These are phyloP conservation scores for Colletotrichum spaethianum DNA, from an alignment of 2,329 filamentous ascomycete species.

Conservation along the genomic window DNA sequence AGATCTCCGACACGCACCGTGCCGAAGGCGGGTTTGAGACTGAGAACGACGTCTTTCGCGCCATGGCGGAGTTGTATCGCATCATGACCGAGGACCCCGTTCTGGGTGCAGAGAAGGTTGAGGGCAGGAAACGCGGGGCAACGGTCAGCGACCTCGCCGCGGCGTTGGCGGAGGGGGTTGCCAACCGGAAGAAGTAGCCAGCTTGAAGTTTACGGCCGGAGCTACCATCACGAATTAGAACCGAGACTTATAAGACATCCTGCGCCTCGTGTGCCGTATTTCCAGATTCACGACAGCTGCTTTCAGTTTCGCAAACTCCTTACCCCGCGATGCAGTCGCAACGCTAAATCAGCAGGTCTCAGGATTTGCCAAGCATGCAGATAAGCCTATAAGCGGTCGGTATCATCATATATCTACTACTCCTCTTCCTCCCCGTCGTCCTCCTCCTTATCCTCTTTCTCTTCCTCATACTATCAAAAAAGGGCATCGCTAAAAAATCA, in stretches of 20 bases:
- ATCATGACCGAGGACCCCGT: conserved; percentile 73
- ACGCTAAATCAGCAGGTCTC: too few relatives aligned
- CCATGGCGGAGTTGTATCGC: conserved; percentile 73
- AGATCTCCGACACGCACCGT: conserved; percentile 77
- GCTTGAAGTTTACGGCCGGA: not conserved
- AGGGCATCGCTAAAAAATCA: not conserved
- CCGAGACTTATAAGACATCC: too few relatives aligned
- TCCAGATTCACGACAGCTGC: too few relatives aligned
- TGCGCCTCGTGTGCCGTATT: too few relatives aligned
- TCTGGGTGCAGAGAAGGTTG: conserved; percentile 71
- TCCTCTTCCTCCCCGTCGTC: too few relatives aligned
- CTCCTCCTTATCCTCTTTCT: not conserved
- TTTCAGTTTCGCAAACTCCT: too few relatives aligned
- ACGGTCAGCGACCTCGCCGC: conserved; percentile 71
- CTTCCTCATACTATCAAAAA: too few relatives aligned
- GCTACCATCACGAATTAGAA: not conserved
- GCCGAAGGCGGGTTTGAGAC: conserved; percentile 74
- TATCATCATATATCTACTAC: too few relatives aligned
- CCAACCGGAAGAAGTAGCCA: conserved; percentile 57
- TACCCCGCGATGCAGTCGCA: too few relatives aligned
- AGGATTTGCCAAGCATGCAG: too few relatives aligned
- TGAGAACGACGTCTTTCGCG: conserved; percentile 65
- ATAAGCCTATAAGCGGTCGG: too few relatives aligned
- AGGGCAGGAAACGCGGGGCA: conserved; percentile 67
- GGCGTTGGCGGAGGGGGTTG: conserved; percentile 62